Evolutionary conservation across 768 basidiomycete species (phyloP), one percentile per base, ranked within the genome.

Genomic region (Boletus reticuloceps): DNA sequence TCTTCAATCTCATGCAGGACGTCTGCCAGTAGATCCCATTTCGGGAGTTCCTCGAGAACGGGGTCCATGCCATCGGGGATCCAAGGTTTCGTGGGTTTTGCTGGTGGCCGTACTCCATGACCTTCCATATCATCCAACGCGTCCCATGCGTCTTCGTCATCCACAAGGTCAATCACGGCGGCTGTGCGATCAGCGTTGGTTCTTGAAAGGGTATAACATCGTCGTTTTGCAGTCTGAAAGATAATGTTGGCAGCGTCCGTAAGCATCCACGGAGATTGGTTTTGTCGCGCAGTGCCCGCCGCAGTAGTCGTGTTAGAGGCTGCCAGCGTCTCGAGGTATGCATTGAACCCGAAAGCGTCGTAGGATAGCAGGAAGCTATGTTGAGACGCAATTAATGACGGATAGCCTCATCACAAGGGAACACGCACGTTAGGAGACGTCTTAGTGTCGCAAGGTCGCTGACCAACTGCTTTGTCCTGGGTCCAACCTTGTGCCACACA

Each of bases 401-500:
- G 31, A 32, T 42, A 2, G 16, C 3, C 3, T 20, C 9, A 19
- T 47, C 5, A 12, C 31, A 31, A n/a, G 3, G 25, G 25, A 52
- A 25, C 9, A 71, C 88, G 57, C 63, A 94, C 91, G 79, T 79
- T 41, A 98, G 82, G 6, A 98, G 80, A 43, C 87, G 84, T 1
- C 97, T 81, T 1, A 99, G 79, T 2, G 86, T 88, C 0, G 89
- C 85, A 17, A 99, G 82, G 68, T 98, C 96, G 48, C 79, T 82
- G 10, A 98, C 93, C 12, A 98, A 82, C 56, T 94, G 91, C 62
- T 91, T 94, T 6, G 95, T 98, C 56, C 83, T 88, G 1, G 91
- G 86, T 0, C 94, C 94, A 27, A 96, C 95, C 72, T 94, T 92
- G 71, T 98, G 94, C 96, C 97, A 98, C 8, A 97, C 88, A 0